Conservation (phyloP, 768 basidiomycete species). For the Russula lepida region DNA sequence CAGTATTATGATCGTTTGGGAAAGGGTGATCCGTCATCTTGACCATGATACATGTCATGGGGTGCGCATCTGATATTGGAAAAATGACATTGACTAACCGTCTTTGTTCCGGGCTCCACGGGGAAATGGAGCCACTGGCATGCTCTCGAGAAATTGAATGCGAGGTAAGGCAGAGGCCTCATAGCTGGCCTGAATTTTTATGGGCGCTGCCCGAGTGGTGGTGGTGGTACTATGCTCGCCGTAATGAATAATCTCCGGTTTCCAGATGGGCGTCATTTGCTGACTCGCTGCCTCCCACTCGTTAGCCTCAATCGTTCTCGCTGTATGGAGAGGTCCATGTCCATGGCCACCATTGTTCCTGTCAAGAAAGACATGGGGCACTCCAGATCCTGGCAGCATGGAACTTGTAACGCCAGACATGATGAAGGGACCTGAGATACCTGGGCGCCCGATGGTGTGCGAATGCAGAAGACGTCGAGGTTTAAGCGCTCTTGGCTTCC, state of each 20-base stretch:
- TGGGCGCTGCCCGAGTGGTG: not conserved
- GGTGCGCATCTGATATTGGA: not conserved
- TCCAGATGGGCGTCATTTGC: not conserved
- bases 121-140: not conserved
- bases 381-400: not conserved
- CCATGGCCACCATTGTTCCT: not conserved
- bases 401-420: not conserved
- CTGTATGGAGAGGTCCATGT: not conserved
- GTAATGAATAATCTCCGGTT: not conserved
- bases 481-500: not conserved
- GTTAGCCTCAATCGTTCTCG: not conserved
- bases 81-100: not conserved
- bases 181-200: no score
- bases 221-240: not conserved
- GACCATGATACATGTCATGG: not conserved
- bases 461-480: not conserved
- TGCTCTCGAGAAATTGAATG: not conserved
- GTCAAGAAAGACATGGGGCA: not conserved
- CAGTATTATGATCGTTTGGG: not conserved
- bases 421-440: not conserved
- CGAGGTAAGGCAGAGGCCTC: not conserved
- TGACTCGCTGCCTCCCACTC: not conserved
- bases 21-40: not conserved
- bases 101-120: not conserved
- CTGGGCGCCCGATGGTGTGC: not conserved